These are phyloP conservation scores for Ascomycota sp. DNA, from an alignment of 2,329 filamentous ascomycete species.

Conservation along the genomic window DNA sequence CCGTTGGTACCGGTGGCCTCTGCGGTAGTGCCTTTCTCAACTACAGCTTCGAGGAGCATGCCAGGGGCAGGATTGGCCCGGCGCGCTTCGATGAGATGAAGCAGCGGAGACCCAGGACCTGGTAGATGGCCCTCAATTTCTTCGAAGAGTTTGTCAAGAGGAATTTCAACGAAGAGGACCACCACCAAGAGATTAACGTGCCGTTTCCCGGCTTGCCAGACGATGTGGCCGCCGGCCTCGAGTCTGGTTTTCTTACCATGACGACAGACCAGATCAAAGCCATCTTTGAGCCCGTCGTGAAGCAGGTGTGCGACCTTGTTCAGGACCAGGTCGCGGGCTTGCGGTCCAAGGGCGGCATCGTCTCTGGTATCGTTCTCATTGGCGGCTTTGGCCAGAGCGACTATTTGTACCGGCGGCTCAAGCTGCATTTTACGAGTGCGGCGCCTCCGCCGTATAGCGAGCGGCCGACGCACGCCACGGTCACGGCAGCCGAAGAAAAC, in stretches of 20 bases:
- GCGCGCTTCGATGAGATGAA: conserved; percentile 56
- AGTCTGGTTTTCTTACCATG: conserved; percentile 60
- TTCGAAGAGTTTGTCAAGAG: conserved; percentile 75
- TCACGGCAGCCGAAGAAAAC: conserved; percentile 22
- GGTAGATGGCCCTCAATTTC: conserved; percentile 60
- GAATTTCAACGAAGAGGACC: conserved; percentile 63
- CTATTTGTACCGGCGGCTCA: conserved; percentile 52
- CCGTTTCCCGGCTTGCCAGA: conserved; percentile 62
- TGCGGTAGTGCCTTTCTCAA: conserved; percentile 66
- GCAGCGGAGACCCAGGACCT: conserved; percentile 55
- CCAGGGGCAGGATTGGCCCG: conserved; percentile 44
- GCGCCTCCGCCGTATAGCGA: conserved; percentile 46
- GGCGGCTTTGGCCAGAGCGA: conserved; percentile 67
- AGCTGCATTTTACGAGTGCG: conserved; percentile 41
- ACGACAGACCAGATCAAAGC: conserved; percentile 47
- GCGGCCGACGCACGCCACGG: conserved; percentile 43
- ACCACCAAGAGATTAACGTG: conserved; percentile 57
- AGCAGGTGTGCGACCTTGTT: conserved; percentile 47
- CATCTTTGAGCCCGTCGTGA: conserved; percentile 57
- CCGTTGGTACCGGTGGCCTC: conserved; percentile 57
- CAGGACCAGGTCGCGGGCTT: conserved; percentile 46
- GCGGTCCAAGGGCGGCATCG: conserved; percentile 37
- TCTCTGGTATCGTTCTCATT: conserved; percentile 60
- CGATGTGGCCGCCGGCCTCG: conserved; percentile 53
- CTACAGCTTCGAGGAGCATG: conserved; percentile 62